These are phyloP conservation scores for Globisporangium abappressorium DNA, from an alignment of 352 stramenopile genomes.

Conservation along the genomic window DNA sequence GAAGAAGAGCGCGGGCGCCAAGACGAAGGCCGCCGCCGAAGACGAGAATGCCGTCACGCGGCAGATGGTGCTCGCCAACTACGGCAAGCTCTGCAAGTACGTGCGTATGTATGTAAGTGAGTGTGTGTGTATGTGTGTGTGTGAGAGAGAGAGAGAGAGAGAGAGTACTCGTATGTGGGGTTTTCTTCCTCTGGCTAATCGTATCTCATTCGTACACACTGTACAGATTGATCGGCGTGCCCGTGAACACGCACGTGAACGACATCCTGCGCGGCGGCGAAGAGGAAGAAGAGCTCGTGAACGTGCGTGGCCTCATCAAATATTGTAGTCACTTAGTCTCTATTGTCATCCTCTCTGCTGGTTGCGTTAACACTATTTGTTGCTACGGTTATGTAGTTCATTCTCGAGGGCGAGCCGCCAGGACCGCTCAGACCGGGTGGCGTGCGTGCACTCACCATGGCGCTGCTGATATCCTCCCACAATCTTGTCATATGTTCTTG, in stretches of 20 bases:
- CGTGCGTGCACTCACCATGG: conserved; percentile 62
- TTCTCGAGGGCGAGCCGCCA: conserved; percentile 70
- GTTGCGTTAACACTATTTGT: background rate
- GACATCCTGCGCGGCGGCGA: conserved; percentile 65
- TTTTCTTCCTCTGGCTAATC: background rate
- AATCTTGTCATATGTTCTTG: background rate
- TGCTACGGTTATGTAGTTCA: conserved; percentile 38
- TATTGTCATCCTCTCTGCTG: background rate
- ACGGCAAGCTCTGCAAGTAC: conserved; percentile 78
- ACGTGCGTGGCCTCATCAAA: conserved; percentile 27
- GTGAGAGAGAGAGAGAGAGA: too few relatives aligned
- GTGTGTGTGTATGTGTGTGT: background rate
- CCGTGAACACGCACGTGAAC: conserved; percentile 60
- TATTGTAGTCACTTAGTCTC: background rate
- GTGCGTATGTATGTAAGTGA: background rate
- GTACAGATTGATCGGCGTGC: conserved; percentile 64
- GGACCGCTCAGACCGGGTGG: conserved; percentile 57
- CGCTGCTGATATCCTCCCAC: conserved; percentile 77
- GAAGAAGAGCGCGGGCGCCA: conserved; percentile 38
- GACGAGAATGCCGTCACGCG: conserved; percentile 70
- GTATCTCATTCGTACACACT: background rate
- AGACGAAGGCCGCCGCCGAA: conserved; percentile 47
- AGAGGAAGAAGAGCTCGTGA: conserved; percentile 68
- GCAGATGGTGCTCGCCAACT: conserved; percentile 60
- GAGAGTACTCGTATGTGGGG: background rate